phyloP scores from a whole-genome alignment of 257 asterid species.

The Nicotiana attenuata region DNA sequence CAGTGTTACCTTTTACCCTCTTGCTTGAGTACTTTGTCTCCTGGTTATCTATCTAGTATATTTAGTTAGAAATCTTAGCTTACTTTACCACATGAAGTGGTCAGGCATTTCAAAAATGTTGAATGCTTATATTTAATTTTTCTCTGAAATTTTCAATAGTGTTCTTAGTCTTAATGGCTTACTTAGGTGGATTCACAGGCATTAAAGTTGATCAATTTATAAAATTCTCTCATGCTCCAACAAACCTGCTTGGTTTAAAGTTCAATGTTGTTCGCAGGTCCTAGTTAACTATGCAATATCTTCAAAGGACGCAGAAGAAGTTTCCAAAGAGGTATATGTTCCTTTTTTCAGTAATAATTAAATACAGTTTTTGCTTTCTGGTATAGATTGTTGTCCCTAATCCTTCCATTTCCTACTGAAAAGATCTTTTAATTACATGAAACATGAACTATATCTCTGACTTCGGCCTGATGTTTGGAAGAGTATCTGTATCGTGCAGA shows the following conservation, averaged over 20 bases:
- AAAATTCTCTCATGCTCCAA: neutral
- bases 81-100: neutral
- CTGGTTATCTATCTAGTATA: too few relatives aligned
- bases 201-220: neutral
- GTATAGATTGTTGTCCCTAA: neutral
- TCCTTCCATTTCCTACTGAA: neutral
- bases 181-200: neutral
- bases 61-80: neutral
- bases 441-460: neutral
- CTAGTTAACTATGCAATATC: constrained; percentile 97
- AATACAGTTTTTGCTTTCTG: neutral
- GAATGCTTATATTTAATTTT: neutral
- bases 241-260: neutral
- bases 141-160: neutral
- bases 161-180: neutral
- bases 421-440: neutral
- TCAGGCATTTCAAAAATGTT: neutral
- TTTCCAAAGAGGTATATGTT: neutral
- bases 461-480: neutral
- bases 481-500: neutral
- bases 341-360: neutral
- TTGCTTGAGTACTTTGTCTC: too few relatives aligned
- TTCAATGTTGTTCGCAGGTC: constrained; percentile 40
- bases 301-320: constrained; percentile 93
- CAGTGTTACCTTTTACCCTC: too few relatives aligned